These are phyloP conservation scores for Aspergillus baeticus DNA, from an alignment of 495 filamentous ascomycete genomes.

Conservation along the genomic window DNA sequence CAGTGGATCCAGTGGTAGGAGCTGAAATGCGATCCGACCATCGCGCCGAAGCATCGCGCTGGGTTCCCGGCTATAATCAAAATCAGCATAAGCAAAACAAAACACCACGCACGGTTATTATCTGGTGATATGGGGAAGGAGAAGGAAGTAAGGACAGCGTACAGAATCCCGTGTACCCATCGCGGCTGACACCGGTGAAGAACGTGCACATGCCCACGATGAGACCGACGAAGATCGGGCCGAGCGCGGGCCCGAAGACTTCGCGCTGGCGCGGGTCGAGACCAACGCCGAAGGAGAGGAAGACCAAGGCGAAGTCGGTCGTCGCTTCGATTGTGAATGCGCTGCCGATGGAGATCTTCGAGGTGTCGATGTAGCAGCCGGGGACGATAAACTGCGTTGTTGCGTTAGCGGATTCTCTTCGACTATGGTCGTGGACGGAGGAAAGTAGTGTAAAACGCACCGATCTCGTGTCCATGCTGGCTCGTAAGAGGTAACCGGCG, in stretches of 20 bases:
- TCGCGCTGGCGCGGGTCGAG: constrained; percentile 54
- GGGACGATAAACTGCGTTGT: constrained; percentile 31
- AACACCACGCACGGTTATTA: too few relatives aligned
- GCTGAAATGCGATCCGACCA: constrained; percentile 30
- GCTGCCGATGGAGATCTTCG: constrained; percentile 25
- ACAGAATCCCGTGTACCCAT: constrained; percentile 46
- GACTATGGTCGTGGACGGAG: too few relatives aligned
- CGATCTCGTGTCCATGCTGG: constrained; percentile 2
- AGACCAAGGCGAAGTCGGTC: constrained; percentile 39
- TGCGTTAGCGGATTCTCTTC: constrained; percentile 14
- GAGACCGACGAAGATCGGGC: constrained; percentile 53
- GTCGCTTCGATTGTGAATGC: constrained; percentile 47
- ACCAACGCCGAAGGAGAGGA: constrained; percentile 49
- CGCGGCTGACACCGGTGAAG: constrained; percentile 20
- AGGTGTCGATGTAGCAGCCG: constrained; percentile 34
- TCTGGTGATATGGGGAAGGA: too few relatives aligned
- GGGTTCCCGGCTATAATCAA: constrained; percentile 29
- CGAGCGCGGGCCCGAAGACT: constrained; percentile 49
- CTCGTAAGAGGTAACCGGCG: constrained; percentile 39
- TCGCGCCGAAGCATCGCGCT: constrained; percentile 33
- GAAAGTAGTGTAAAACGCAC: neutral
- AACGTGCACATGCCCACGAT: constrained; percentile 35
- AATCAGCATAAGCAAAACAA: neutral
- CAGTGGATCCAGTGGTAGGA: constrained; percentile 39
- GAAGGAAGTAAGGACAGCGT: constrained; percentile 12